Evolutionary conservation across 352 stramenopile species (phyloP), one percentile per base, ranked within the genome.

Genomic region (Phytophthora crassamura): DNA sequence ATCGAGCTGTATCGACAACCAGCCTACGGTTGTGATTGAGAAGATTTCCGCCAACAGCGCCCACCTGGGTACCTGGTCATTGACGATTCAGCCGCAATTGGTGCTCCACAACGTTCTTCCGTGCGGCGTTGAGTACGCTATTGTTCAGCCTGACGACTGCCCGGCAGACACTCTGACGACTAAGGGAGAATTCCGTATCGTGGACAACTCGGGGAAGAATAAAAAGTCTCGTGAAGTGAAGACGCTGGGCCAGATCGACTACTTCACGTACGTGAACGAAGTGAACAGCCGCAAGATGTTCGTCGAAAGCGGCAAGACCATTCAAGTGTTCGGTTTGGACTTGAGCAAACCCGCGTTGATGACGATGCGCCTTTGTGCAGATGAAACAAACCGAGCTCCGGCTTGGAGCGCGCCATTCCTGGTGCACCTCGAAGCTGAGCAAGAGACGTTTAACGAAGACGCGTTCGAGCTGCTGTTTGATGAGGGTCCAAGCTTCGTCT

Each of bases 61-160:
- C 2, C 57, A 69, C 10, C 56, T 93, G 20, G 81, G 86, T 18
- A 82, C 65, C 7, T 96, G 87, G 86, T 88, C 75, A 33, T 69
- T 96, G 33, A 86, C 89, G 10, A 90, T 96, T 59, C 80, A 90
- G 55, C 87, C 88, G 15, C 88, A 96, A 61, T 47, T 96, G 25
- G 67, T 92, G 32, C 62, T 96, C 22, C 74, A 92, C 54, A 96
- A 96, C 39, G 77, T 94, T 36, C 69, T 96, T 41, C 88, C 88
- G 12, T 94, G 86, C 28, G 87, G 77, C 40, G 61, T 95, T 36
- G 88, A 96, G 55, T 96, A 95, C 60, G 78, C 72, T 4, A 91
- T 96, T 59, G 88, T 96, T 4, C 88, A 96, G 50, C 41, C 80
- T 3, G 41, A 63, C 28, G 88, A 96, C 67, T 94, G 87, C n/a